phyloP scores from a whole-genome alignment of 169 alveolate genomes.

The Babesia divergens region DNA sequence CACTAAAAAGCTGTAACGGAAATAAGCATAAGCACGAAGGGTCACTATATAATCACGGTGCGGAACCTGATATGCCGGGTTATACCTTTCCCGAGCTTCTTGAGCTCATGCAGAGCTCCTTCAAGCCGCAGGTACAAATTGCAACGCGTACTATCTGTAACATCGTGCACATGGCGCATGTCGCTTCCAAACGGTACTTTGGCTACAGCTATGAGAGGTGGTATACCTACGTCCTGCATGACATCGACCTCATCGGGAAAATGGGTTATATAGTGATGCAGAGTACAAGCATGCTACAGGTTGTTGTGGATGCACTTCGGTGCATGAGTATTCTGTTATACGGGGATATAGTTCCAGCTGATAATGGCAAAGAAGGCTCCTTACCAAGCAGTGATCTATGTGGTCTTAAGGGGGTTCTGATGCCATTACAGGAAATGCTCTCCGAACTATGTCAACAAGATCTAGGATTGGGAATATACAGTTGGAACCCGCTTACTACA shows the following conservation, averaged over 20 bases:
- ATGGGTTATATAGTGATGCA: conserved; percentile 15
- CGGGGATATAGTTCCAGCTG: conserved; percentile 3
- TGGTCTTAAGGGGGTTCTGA: neutral
- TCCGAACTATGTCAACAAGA: conserved; percentile 21
- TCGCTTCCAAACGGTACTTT: conserved; percentile 1
- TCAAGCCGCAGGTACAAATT: conserved; percentile 70
- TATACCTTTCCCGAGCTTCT: conserved; percentile 75
- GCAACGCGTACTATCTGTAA: conserved; percentile 52
- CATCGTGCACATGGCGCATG: conserved; percentile 16
- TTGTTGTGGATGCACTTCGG: conserved; percentile 32
- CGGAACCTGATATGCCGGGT: conserved; percentile 71
- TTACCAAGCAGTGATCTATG: neutral
- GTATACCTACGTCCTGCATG: conserved; percentile 40
- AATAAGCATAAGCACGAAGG: conserved; percentile 49
- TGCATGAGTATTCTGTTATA: conserved; percentile 34
- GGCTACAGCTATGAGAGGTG: conserved; percentile 44
- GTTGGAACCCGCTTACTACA: conserved; percentile 26
- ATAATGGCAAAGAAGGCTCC: neutral
- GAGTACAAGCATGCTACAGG: neutral
- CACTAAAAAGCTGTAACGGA: too few species aligned
- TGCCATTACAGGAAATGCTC: conserved; percentile 43
- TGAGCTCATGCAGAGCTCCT: conserved; percentile 69
- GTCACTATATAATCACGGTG: conserved; percentile 71
- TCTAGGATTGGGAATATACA: conserved; percentile 18
- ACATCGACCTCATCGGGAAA: conserved; percentile 47